phyloP scores from a whole-genome alignment of 352 stramenopile species.

The Phytophthora citricola region DNA sequence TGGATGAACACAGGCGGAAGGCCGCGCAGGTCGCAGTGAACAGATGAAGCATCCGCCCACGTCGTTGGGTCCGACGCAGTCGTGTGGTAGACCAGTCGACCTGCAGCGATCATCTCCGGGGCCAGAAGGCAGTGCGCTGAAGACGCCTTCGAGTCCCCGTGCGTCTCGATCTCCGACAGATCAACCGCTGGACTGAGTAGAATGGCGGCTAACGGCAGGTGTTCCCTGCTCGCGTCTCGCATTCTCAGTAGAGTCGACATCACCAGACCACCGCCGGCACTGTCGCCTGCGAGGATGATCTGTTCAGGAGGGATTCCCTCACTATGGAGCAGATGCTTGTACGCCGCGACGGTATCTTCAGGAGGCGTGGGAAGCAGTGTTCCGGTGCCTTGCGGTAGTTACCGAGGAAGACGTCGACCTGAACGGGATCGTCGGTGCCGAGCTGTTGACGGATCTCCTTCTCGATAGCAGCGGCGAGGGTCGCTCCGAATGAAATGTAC shows the following conservation, averaged over 20 bases:
- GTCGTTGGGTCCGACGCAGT: slow-evolving; percentile 25
- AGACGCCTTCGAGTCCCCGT: slow-evolving; percentile 19
- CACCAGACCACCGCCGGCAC: slow-evolving; percentile 46
- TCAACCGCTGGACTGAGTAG: slow-evolving; percentile 55
- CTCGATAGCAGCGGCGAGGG: slow-evolving; percentile 35
- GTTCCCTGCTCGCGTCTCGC: slow-evolving; percentile 21
- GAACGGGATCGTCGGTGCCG: slow-evolving; percentile 7
- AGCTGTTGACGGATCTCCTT: slow-evolving; percentile 23
- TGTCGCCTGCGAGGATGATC: slow-evolving; percentile 51
- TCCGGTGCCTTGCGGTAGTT: slow-evolving; percentile 62
- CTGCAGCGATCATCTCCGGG: slow-evolving; percentile 32
- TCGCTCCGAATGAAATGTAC: slow-evolving; percentile 42
- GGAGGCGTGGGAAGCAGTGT: slow-evolving; percentile 45
- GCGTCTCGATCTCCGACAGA: slow-evolving; percentile 36
- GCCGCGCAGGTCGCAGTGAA: slow-evolving; percentile 55
- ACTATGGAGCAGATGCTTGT: slow-evolving; percentile 47
- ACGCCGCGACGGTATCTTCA: slow-evolving; percentile 47
- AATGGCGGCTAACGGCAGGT: slow-evolving; percentile 43
- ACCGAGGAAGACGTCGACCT: slow-evolving; percentile 50
- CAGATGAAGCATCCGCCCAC: slow-evolving; percentile 49
- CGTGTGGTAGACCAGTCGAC: slow-evolving; percentile 25
- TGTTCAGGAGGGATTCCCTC: slow-evolving; percentile 33
- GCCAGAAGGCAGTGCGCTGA: slow-evolving; percentile 40
- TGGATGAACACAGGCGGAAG: slow-evolving; percentile 60
- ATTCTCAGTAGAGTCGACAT: slow-evolving; percentile 52